Base-by-base conservation (phyloP, 441 rosid genomes). In the Adansonia rubrostipa region DNA sequence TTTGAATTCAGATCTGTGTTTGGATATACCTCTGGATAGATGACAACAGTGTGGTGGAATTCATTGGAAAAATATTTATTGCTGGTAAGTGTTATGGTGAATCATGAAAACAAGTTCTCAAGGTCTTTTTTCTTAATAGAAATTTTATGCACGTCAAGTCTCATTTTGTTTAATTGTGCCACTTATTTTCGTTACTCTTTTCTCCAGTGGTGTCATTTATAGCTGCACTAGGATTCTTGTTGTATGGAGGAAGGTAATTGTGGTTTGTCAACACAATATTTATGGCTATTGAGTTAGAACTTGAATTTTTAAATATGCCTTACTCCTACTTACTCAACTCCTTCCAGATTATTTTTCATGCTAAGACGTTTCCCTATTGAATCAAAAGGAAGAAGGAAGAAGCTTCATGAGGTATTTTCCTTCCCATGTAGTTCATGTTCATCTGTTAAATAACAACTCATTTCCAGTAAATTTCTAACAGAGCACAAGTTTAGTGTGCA, bases 351-450 rank as follows among this genome's bases (percentile, higher is more conserved):
- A 81, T 95, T 93, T 84, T 79, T 90, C 85, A 95, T 95, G 99
- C 87, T 95, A 77, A 90, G 91, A 80, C 90, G 93, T 57, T 93
- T 93, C 84, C 98, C 99, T 13, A 90, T 93, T 36, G 99, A 93
- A 86, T 95, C 99, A 74, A 92, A 90, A 86, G 97, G 99, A 75
- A 90, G 99, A 81, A 88, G 94, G 84, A 95, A 92, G 92, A 95
- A 95, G 83, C 98, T 95, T 74, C 89, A 92, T 22, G 99, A 95
- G 99, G 99, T 95, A 83, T 77, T 67, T 74, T 51, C 17, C 57
- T 63, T 17, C 78, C 70, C 28, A 9, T 15, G 19, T 62, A 47
- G 2, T 69, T 63, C 71, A 53, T 33, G 36, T 33, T 33, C 36
- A 33, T 33, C 24, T 36, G 47, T 13, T 54, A 24, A 40, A 47